Base-by-base conservation (phyloP, 352 stramenopile species). In the Phytophthora megakarya region DNA sequence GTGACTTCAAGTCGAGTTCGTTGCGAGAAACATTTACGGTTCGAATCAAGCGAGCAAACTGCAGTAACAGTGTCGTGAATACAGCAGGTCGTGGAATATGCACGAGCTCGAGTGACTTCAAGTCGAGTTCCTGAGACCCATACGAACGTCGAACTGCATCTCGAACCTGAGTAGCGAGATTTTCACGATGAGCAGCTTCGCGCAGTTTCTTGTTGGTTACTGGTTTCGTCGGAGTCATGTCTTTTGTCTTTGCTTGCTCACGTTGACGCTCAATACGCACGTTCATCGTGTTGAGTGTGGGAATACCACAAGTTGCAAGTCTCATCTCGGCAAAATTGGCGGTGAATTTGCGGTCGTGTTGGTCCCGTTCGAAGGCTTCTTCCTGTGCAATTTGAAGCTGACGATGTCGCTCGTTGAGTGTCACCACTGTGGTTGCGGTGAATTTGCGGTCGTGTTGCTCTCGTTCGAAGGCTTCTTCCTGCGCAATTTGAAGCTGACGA, bases 21-120 rank as follows among this genome's bases (percentile, higher is more conserved):
- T n/a, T n/a, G n/a, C n/a, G n/a, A n/a, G n/a, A n/a, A 4, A 92
- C 48, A 48, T 93, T 92, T 3, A 93, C 70, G 6, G 69, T 76
- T 11, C 55, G 59, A 30, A 93, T 83, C 18, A 80, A 70, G 7
- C 81, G 73, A 8, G 79, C 82, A 35, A 93, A 68, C 50, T 93
- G 84, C 32, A 88, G 35, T 38, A 91, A 47, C 49, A 93, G 66
- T 0, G 81, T 90, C n/a, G 75, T 73, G 30, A 75, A 88, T 1
- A 93, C 72, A 16, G 80, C 56, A 0, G 56, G n/a, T 46, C 45
- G 54, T 15, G 84, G 82, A 32, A 92, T 78, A 44, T 84, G 72
- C 2, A 87, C 73, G 23, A 93, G 75, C 32, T 86, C 81, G 9
- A 90, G 46, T 3, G 77, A 71, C 50, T 89, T 92, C 3, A 93